A percentile compares a stretch with the other conserved stretches of the same genome.
Conservation (phyloP, 106 monocot species). For the Xerophyta viscosa region DNA sequence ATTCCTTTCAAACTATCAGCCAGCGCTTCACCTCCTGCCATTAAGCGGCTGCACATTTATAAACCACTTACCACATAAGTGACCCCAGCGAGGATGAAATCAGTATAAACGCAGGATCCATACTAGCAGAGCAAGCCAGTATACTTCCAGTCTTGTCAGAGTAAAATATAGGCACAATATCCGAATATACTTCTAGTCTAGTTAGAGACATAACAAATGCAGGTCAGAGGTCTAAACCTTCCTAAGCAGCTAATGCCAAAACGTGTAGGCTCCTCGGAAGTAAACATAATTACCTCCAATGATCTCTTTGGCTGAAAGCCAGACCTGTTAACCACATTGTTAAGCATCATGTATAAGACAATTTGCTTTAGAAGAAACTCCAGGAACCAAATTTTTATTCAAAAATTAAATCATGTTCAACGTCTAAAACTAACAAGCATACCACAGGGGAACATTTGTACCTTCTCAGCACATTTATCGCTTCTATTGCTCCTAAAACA, state of each 20-base stretch:
- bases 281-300: constrained; percentile 91
- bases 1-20: constrained; percentile 45
- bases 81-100: no score
- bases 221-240: no score
- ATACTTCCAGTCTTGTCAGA: no score
- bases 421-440: no score
- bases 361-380: no score
- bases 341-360: background rate
- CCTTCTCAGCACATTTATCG: constrained; percentile 89
- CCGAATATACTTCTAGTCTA: no score
- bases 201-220: no score
- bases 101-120: no score
- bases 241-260: constrained; percentile 99
- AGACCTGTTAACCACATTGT: constrained; percentile 31
- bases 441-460: no score
- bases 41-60: constrained; percentile 65
- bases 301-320: constrained; percentile 85
- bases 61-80: background rate
- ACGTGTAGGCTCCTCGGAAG: constrained; percentile 98
- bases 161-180: background rate
- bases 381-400: no score
- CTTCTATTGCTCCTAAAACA: constrained; percentile 93
- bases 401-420: no score
- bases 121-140: background rate
- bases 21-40: constrained; percentile 62